Evolutionary conservation across 2,329 filamentous ascomycete species (phyloP), one percentile per base, ranked within the genome.

Genomic region (Canariomyces notabilis): DNA sequence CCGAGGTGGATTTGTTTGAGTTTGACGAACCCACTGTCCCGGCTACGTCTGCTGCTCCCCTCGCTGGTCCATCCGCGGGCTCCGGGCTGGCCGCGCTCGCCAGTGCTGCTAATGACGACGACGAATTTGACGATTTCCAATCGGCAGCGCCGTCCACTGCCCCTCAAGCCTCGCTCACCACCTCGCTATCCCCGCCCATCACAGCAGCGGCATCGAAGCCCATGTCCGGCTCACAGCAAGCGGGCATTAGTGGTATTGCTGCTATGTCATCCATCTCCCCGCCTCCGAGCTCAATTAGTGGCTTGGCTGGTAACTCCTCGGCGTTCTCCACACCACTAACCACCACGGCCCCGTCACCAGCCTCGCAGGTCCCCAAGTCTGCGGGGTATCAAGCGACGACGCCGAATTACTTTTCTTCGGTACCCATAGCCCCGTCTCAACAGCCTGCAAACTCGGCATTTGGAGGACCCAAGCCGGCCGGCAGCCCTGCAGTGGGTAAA

Each of bases 61-160:
- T 72, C 9, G 61, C 74, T 5, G 72, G 70, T 0, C 71, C 66
- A 54, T 71, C 77, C 8, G 71, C 69, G 37, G 64, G 64, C 42
- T 69, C 71, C 38, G 72, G 70, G 12, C 57, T 81, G 39, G 71
- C 72, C 36, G 67, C 72, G 14, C 62, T 82, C 39, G 63, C 69
- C 35, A 60, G 67, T 14, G 67, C 67, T 22, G 72, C 72, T 34
- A 82, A 80, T 42, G 57, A 59, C 52, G 91, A 96, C 54, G 90
- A 95, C 57, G 93, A 96, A 53, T 97, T 97, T 61, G 93, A 97
- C 62, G 93, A 98, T 62, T 97, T 97, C 74, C 89, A 95, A 66
- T 95, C 89, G 16, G 91, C 91, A 12, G 72, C 85, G 2, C 79
- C 84, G 3, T 71, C 80, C 20, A 61, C 74, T 15, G 66, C 74